phyloP scores from a whole-genome alignment of 495 filamentous ascomycete genomes.

The Penicillium simplicissimum region DNA sequence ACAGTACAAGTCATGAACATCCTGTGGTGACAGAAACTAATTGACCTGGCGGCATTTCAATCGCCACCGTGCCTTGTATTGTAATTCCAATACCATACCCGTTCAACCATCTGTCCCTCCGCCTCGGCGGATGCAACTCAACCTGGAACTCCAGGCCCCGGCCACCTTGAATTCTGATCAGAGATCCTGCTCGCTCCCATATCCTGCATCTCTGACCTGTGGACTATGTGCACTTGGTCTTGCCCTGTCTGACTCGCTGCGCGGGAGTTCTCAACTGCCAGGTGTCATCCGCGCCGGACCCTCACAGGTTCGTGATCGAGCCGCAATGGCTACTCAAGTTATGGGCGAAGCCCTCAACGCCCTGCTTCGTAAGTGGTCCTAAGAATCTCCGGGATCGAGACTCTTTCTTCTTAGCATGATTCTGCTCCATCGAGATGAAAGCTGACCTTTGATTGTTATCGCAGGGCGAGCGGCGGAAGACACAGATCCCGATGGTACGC shows the following conservation, averaged over 20 bases:
- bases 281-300: constrained; percentile 31
- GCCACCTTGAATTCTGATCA: constrained; percentile 3
- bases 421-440: background rate
- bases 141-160: constrained; percentile 14
- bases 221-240: constrained; percentile 42
- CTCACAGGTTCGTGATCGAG: constrained; percentile 27
- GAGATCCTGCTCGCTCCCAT: constrained; percentile 5
- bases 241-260: constrained; percentile 31
- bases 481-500: constrained; percentile 55
- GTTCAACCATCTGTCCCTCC: constrained; percentile 21
- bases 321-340: constrained; percentile 42
- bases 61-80: constrained; percentile 8
- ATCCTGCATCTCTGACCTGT: constrained; percentile 7
- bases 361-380: constrained; percentile 41
- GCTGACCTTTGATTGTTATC: constrained; percentile 23
- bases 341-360: constrained; percentile 41
- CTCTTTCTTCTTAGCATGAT: background rate
- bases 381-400: background rate
- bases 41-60: no score
- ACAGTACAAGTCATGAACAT: constrained; percentile 9
- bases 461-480: constrained; percentile 42
- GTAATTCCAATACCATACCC: constrained; percentile 16
- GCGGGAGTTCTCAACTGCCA: constrained; percentile 31
- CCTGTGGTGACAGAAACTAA: no score
- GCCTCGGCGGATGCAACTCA: constrained; percentile 24